Evolutionary conservation across 352 stramenopile species (phyloP), one percentile per base, ranked within the genome.

Genomic region (Phytophthora pinifolia): DNA sequence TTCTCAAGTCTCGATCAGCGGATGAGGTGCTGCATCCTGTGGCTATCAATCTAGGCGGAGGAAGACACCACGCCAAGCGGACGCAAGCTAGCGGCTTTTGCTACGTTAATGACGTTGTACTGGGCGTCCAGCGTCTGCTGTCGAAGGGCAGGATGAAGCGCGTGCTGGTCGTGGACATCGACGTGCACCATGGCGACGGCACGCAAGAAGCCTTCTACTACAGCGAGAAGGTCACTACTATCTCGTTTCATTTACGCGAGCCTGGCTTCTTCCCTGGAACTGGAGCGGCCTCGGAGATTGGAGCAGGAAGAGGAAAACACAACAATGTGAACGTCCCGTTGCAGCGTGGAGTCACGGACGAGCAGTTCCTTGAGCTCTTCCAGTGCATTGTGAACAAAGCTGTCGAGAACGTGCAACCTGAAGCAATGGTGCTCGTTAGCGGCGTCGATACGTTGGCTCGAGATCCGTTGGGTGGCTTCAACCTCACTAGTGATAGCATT

Each of bases 51-150:
- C 99, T 95, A 94, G 87, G 83, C 9, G 97, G 97, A n/a, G 97
- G 96, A 14, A 68, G 99, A 29, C 97, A 99, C 66, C 96, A 99
- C 70, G 96, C 96, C 6, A 99, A 98, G 72, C 99, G 98, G 65
- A 76, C 73, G 3, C 94, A 98, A 60, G 94, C 88, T 4, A 85
- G 67, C 9, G 88, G 86, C 1, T 98, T 98, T 60, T 98, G 93
- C 69, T 98, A 98, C 73, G 84, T 98, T 37, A 98, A 99, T 57
- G 96, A 99, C 75, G 98, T 98, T 59, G 97, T 99, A 4, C 68
- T 99, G 37, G 94, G 91, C 6, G 98, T 99, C 59, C 65, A 99
- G 17, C 96, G 99, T 71, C 73, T 99, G 54, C 77, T 99, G n/a
- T 99, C 98, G 75, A 94, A 92, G 9, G 65, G 62, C 3, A 30